These are phyloP conservation scores for Gossypium anomalum DNA, from an alignment of 345 rosid genomes.

Conservation along the genomic window DNA sequence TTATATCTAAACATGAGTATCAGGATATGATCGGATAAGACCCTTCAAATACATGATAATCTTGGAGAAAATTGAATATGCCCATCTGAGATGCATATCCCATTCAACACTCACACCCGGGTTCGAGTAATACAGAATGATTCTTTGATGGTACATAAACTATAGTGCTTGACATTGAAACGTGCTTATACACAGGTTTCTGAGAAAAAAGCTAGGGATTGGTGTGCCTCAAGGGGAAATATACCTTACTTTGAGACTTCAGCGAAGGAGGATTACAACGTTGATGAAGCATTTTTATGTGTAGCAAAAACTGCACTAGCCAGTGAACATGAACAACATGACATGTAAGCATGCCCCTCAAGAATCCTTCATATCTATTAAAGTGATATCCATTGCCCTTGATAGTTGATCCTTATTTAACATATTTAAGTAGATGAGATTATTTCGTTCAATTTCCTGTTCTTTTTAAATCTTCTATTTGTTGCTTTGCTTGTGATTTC, in stretches of 20 bases:
- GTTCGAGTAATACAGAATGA: no score
- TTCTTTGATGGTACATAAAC: no score
- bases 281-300: slow-evolving; percentile 69
- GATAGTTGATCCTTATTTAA: no score
- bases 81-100: no score
- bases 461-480: no score
- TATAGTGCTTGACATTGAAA: background rate
- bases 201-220: slow-evolving; percentile 60
- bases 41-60: no score
- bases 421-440: no score
- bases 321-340: slow-evolving; percentile 48
- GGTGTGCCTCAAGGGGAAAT: slow-evolving; percentile 67
- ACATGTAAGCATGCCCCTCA: slow-evolving; percentile 31
- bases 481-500: no score
- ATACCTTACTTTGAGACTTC: slow-evolving; percentile 80
- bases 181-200: slow-evolving; percentile 42
- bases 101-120: no score
- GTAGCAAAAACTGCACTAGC: slow-evolving; percentile 56
- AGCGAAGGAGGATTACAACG: slow-evolving; percentile 64
- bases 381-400: background rate
- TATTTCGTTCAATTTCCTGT: no score
- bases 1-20: background rate
- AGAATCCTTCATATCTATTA: background rate
- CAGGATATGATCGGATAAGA: background rate
- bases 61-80: no score